Evolutionary conservation across 495 filamentous ascomycete genomes (phyloP), one percentile per base, ranked within the genome.

Genomic region (Umbilicaria muhlenbergii): DNA sequence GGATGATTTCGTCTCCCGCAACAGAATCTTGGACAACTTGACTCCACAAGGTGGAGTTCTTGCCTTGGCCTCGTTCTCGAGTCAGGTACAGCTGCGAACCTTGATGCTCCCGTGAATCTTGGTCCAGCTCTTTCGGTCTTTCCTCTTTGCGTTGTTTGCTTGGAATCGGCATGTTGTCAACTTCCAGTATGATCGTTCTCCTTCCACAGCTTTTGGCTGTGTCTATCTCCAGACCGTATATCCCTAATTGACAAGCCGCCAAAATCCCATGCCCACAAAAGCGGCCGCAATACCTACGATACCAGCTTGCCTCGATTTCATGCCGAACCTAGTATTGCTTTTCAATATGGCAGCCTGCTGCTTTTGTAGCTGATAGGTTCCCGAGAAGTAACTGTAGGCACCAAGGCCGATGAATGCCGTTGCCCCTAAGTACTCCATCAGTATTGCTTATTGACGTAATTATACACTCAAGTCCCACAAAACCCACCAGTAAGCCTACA

Each of bases 391-490:
- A 53, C 76, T 89, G 66, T 93, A 96, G 5, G 74, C 74, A n/a
- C 83, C 89, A 36, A 94, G 77, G 14, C 85, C 87, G 39, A 89
- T 66, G 50, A 94, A 93, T 11, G 83, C 86, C 32, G 77, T 73
- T 42, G 77, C 77, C 14, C 89, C 88, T 91, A 49, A 8, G 24
- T 28, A 28, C 24, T 1, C 38, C 13, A 37, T 37, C 35, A 37
- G 35, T 15, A 11, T 15, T 37, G 14, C 14, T 12, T 37, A 8
- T 18, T 11, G 17, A 15, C 35, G 10, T 15, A 37, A 36, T 14
- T 15, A 12, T 4, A 8, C 6, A 45, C 1, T 14, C 34, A 19
- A 24, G 32, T 4, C 8, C 13, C 10, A 19, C 17, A 32, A n/a
- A 17, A 53, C 67, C 51, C 50, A 85, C 82, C 82, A 33, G 77